A percentile compares a stretch with the other conserved stretches of the same genome.
These are phyloP conservation scores for Yamadazyma philogaea DNA, from an alignment of 805 yeast genomes.

Conservation along the genomic window DNA sequence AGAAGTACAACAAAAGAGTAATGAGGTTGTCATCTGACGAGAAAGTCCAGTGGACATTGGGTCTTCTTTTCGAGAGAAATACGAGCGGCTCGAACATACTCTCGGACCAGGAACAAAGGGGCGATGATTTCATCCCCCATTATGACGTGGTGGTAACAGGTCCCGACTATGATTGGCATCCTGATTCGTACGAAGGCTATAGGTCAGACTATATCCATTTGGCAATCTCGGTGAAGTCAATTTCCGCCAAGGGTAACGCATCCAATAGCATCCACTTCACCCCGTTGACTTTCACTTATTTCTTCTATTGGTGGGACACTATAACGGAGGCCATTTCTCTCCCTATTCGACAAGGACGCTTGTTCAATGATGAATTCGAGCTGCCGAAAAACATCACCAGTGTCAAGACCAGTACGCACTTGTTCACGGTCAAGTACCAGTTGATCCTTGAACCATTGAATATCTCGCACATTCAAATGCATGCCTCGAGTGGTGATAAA, in stretches of 20 bases:
- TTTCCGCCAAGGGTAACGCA: slow-evolving; percentile 27
- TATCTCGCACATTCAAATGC: slow-evolving; percentile 35
- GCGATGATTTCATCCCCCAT: slow-evolving; percentile 53
- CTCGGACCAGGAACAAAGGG: slow-evolving; percentile 43
- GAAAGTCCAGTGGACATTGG: slow-evolving; percentile 72
- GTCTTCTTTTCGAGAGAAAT: slow-evolving; percentile 70
- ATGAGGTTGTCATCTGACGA: slow-evolving; percentile 60
- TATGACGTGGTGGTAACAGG: slow-evolving; percentile 58
- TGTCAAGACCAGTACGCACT: slow-evolving; percentile 37
- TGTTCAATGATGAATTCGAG: slow-evolving; percentile 22
- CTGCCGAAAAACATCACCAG: slow-evolving; percentile 18
- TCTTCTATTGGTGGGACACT: slow-evolving; percentile 43
- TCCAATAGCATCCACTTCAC: slow-evolving; percentile 37
- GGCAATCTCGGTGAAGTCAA: slow-evolving; percentile 38
- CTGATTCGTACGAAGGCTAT: slow-evolving; percentile 77
- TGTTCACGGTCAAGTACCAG: slow-evolving; percentile 41
- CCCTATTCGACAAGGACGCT: slow-evolving; percentile 35
- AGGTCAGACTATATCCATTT: slow-evolving; percentile 77
- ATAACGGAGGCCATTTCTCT: slow-evolving; percentile 29
- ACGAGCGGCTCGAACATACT: slow-evolving; percentile 22
- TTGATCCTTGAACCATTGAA: slow-evolving; percentile 38
- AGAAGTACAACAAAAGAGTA: slow-evolving; percentile 36
- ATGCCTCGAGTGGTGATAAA: slow-evolving; percentile 21
- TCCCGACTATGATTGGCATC: slow-evolving; percentile 55
- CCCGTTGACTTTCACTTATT: slow-evolving; percentile 37